A percentile compares a stretch with the other conserved stretches of the same genome.
phyloP scores from a whole-genome alignment of 2,329 filamentous ascomycete species.

The Claviceps sp. region DNA sequence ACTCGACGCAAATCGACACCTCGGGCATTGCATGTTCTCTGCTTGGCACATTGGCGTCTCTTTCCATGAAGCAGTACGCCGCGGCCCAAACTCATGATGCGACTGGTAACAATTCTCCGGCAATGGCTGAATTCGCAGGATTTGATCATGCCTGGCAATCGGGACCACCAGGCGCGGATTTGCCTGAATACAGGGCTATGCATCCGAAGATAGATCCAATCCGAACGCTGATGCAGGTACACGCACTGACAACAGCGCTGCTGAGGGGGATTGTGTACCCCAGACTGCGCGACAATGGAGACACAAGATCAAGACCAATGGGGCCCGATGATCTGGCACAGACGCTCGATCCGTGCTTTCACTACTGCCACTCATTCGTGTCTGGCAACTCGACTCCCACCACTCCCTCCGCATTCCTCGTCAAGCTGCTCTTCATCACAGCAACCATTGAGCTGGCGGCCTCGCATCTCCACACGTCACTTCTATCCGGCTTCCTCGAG shows the following conservation, averaged over 20 bases:
- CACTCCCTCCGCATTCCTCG: conserved; percentile 22
- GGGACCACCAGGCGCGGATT: not conserved
- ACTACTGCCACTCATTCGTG: conserved; percentile 26
- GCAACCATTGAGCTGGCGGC: conserved; percentile 21
- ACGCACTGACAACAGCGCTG: not conserved
- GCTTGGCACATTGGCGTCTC: conserved; percentile 29
- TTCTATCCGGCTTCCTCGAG: conserved; percentile 24
- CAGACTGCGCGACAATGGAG: not conserved
- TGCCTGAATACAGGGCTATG: not conserved
- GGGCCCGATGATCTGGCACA: conserved; percentile 18
- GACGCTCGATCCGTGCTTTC: conserved; percentile 20
- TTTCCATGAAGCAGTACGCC: not conserved
- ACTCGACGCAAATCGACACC: conserved; percentile 9
- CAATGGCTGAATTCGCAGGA: not conserved
- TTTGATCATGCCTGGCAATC: conserved; percentile 4
- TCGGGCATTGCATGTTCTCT: conserved; percentile 43
- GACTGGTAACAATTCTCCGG: not conserved
- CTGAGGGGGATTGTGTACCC: not conserved
- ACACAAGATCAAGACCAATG: not conserved
- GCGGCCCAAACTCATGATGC: not conserved
- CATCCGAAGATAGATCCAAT: conserved; percentile 2
- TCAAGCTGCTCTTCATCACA: conserved; percentile 25
- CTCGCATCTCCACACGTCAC: conserved; percentile 19
- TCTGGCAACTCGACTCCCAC: conserved; percentile 20
- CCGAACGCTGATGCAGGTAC: conserved; percentile 3